Evolutionary conservation across 495 filamentous ascomycete species (phyloP).

Genomic region (Penicillium simplicissimum): DNA sequence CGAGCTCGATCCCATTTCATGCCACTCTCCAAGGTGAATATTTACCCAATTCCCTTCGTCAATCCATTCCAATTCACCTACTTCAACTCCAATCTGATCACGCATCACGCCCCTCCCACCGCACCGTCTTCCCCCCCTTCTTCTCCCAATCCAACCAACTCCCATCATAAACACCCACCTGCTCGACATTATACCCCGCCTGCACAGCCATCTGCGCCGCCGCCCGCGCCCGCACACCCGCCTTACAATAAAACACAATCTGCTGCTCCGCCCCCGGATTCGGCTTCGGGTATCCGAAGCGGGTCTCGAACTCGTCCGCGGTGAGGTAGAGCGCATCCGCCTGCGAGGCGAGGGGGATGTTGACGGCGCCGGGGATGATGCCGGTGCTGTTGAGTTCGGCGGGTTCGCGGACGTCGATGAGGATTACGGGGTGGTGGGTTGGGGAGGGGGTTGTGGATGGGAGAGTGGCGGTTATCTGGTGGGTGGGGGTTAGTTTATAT

Average conservation of each 20-base stretch:
- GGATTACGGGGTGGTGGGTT: constrained; percentile 35
- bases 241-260: constrained; percentile 90
- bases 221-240: constrained; percentile 76
- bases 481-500: constrained; percentile 2
- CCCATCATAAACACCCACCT: constrained; percentile 78
- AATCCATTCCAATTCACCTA: neutral
- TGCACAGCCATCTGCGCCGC: constrained; percentile 79
- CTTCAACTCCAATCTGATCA: neutral
- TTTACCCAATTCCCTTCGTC: neutral
- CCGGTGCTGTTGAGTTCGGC: constrained; percentile 67
- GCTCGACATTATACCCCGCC: constrained; percentile 71
- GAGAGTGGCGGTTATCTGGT: constrained; percentile 44
- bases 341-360: constrained; percentile 73
- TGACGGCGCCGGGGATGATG: constrained; percentile 74
- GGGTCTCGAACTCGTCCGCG: constrained; percentile 68
- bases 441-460: constrained; percentile 27
- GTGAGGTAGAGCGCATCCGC: constrained; percentile 77
- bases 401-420: constrained; percentile 83
- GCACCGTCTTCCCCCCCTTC: constrained; percentile 63
- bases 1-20: neutral
- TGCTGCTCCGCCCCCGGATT: constrained; percentile 22
- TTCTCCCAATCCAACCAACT: constrained; percentile 88
- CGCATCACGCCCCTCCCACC: constrained; percentile 39
- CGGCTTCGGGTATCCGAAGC: constrained; percentile 51
- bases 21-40: neutral